A percentile compares a stretch with the other conserved stretches of the same genome.
phyloP scores from a whole-genome alignment of 345 rosid genomes.

The Linum tenue region DNA sequence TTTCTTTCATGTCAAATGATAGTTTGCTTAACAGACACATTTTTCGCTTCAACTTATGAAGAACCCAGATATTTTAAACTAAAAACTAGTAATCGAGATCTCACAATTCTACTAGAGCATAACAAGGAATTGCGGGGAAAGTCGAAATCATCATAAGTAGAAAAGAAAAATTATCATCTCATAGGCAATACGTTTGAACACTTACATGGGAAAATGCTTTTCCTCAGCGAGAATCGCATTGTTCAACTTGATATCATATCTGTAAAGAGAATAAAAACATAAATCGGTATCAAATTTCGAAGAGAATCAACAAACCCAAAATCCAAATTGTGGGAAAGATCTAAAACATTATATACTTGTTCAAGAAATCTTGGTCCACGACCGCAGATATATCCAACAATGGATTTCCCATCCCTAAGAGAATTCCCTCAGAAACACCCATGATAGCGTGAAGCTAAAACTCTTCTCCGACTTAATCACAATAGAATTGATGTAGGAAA shows the following conservation, averaged over 20 bases:
- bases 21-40: no score
- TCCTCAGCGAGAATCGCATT: constrained; percentile 92
- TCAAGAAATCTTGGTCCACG: constrained; percentile 76
- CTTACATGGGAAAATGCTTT: constrained; percentile 88
- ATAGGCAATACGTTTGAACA: not conserved
- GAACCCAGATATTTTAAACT: no score
- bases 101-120: not conserved
- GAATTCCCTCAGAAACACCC: constrained; percentile 34
- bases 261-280: constrained; percentile 16
- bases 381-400: constrained; percentile 92
- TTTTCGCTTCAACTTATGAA: no score
- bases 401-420: constrained; percentile 94
- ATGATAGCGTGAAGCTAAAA: not conserved
- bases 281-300: not conserved
- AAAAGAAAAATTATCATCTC: not conserved
- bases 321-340: not conserved
- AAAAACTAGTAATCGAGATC: not conserved
- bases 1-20: no score
- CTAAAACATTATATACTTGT: constrained; percentile 33
- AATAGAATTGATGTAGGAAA: not conserved
- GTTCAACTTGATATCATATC: constrained; percentile 78
- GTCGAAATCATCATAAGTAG: not conserved
- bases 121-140: not conserved
- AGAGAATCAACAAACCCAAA: not conserved
- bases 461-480: not conserved